Base-by-base conservation (phyloP, 257 asterid species). In the Fraxinus cuspidata region DNA sequence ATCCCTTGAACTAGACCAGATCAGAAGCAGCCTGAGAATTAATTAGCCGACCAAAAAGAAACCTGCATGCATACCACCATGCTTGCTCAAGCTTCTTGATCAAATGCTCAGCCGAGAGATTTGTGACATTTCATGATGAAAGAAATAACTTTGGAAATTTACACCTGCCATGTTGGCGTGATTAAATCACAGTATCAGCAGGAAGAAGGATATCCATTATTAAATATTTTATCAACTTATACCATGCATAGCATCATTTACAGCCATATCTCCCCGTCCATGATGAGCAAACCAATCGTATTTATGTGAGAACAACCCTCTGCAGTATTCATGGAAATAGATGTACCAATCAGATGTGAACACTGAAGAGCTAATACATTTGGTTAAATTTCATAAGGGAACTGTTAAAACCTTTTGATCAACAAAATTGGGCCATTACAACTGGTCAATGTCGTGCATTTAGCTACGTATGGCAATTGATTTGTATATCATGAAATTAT, bases 271-370 rank as follows among this genome's bases (percentile, higher is more conserved):
- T 89, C 85, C 65, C 64, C 64, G 85, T 87, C 84, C 84, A 78
- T 74, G 71, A 74, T 65, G 79, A 77, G 75, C 73, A 13, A 82
- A 83, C 67, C 21, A 84, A 75, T 75, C 51, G 64, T 92, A 94
- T 90, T 78, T 92, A 92, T 97, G 90, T 47, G 74, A 25, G 79
- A 80, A 28, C 77, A 81, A 65, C 76, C 91, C 97, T 90, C 97
- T 92, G 93, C 83, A 80, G 78, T 37, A 74, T 74, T 4, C 28
- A 64, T 7, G 65, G 77, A 73, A 70, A 77, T 58, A 56, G 75
- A 40, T 42, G 56, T 47, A 31, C 60, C 58, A 67, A 9, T 21
- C 23, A 31, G 8, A 64, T 42, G 23, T 31, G 44, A 65, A 58
- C 56, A 38, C 74, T 71, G 49, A 70, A 42, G 34, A 21, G 81